phyloP scores from a whole-genome alignment of 768 basidiomycete genomes.

The Xerocomellus amylosporus region DNA sequence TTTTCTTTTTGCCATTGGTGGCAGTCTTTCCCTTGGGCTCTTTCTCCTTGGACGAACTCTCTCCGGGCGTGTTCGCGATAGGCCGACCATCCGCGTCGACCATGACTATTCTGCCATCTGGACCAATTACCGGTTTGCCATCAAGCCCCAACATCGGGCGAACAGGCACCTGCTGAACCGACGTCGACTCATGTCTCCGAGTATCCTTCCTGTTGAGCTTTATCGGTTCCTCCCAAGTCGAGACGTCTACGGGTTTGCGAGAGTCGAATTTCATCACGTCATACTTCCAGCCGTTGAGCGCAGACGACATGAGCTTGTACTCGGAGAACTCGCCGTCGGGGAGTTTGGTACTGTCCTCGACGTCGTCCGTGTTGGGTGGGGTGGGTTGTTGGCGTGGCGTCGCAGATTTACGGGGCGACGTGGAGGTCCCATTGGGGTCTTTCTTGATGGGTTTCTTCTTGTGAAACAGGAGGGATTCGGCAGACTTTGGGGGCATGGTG shows the following conservation, averaged over 20 bases:
- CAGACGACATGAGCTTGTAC: slow-evolving; percentile 75
- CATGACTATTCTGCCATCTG: slow-evolving; percentile 77
- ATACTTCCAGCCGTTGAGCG: slow-evolving; percentile 85
- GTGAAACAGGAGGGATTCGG: slow-evolving; percentile 60
- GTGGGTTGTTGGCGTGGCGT: slow-evolving; percentile 41
- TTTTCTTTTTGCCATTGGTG: slow-evolving; percentile 60
- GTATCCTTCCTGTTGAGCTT: slow-evolving; percentile 87
- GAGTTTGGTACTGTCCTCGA: slow-evolving; percentile 51
- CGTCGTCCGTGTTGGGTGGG: slow-evolving; percentile 40
- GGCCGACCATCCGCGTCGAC: slow-evolving; percentile 75
- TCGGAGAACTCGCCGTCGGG: slow-evolving; percentile 72
- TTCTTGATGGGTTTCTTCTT: slow-evolving; percentile 51
- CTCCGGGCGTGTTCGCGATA: slow-evolving; percentile 42
- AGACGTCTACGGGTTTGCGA: slow-evolving; percentile 66
- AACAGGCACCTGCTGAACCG: slow-evolving; percentile 49
- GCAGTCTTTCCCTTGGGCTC: slow-evolving; percentile 43
- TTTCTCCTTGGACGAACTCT: slow-evolving; percentile 32
- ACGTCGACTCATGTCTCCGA: slow-evolving; percentile 43
- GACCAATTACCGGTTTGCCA: slow-evolving; percentile 78
- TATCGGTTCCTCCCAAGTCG: slow-evolving; percentile 68
- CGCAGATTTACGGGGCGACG: slow-evolving; percentile 37
- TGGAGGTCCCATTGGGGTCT: slow-evolving; percentile 16
- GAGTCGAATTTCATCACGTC: slow-evolving; percentile 91
- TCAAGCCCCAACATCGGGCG: slow-evolving; percentile 77
- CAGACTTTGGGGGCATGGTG: slow-evolving; percentile 30